These are phyloP conservation scores for Trichaptum fuscoviolaceum DNA, from an alignment of 768 basidiomycete species.

Conservation along the genomic window DNA sequence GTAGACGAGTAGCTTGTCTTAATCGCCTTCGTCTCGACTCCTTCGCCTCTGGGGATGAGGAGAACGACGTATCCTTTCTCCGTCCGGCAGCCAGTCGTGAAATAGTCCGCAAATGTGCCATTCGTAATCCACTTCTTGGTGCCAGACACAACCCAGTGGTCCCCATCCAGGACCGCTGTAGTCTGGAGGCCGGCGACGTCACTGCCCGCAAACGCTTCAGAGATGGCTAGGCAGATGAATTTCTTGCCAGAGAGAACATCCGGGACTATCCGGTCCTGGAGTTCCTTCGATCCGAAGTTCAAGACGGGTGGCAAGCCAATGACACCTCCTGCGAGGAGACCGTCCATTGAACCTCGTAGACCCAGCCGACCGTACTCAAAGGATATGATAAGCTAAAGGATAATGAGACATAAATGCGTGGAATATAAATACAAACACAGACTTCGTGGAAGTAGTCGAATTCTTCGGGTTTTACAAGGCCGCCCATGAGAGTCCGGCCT, in stretches of 20 bases:
- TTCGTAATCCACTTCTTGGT: constrained; percentile 98
- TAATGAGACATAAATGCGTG: neutral
- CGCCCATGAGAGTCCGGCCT: constrained; percentile 71
- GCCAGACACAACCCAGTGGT: constrained; percentile 84
- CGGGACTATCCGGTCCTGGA: constrained; percentile 65
- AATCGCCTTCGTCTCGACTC: constrained; percentile 80
- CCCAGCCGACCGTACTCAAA: constrained; percentile 80
- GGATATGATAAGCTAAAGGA: constrained; percentile 62
- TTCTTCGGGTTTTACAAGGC: constrained; percentile 71
- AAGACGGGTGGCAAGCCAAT: constrained; percentile 88
- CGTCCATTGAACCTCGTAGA: constrained; percentile 85
- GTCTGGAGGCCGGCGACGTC: constrained; percentile 84
- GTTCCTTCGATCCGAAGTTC: constrained; percentile 77
- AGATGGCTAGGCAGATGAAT: constrained; percentile 85
- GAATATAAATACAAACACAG: constrained; percentile 9
- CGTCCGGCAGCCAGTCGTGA: constrained; percentile 73
- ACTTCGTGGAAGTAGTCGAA: constrained; percentile 96
- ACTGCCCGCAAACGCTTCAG: constrained; percentile 89
- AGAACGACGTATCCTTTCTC: constrained; percentile 76
- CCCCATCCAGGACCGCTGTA: constrained; percentile 79
- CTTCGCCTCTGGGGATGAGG: constrained; percentile 64
- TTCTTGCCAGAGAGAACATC: constrained; percentile 75
- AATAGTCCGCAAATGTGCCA: constrained; percentile 79
- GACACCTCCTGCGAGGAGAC: constrained; percentile 72
- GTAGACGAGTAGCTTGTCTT: constrained; percentile 90